Conservation (phyloP, 805 yeast genomes). For the Saturnispora hagleri region DNA sequence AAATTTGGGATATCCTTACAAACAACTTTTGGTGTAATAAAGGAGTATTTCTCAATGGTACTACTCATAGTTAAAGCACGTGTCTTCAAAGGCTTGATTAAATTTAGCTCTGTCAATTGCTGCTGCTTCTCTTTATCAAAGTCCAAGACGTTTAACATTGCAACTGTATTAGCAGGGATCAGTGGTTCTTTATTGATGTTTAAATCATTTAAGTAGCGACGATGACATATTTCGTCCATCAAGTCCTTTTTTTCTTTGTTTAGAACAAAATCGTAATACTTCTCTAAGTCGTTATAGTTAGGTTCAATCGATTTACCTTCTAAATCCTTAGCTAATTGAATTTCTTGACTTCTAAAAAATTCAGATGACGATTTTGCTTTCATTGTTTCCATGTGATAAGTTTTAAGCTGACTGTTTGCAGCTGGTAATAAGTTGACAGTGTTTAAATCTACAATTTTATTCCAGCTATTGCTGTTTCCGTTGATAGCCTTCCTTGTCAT, state of each 20-base stretch:
- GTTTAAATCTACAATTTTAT: slow-evolving; percentile 34
- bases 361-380: slow-evolving; percentile 38
- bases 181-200: slow-evolving; percentile 61
- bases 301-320: slow-evolving; percentile 25
- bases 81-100: slow-evolving; percentile 35
- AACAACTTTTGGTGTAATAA: slow-evolving; percentile 81
- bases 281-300: slow-evolving; percentile 35
- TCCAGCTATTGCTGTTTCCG: not conserved
- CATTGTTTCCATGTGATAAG: slow-evolving; percentile 36
- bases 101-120: slow-evolving; percentile 24
- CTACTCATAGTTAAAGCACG: slow-evolving; percentile 36
- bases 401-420: slow-evolving; percentile 12
- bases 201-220: slow-evolving; percentile 52
- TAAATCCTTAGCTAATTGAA: slow-evolving; percentile 30
- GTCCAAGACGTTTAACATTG: slow-evolving; percentile 25
- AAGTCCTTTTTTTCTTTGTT: slow-evolving; percentile 43
- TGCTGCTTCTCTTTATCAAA: slow-evolving; percentile 26
- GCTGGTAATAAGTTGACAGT: slow-evolving; percentile 50
- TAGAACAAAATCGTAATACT: slow-evolving; percentile 51
- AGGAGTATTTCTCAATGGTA: slow-evolving; percentile 65
- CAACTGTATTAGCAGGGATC: slow-evolving; percentile 52
- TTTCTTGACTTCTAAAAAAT: slow-evolving; percentile 36
- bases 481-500: slow-evolving; percentile 28
- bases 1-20: slow-evolving; percentile 59
- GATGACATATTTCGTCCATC: slow-evolving; percentile 45